Evolutionary conservation across 176 grass and related monocot genomes (phyloP).

Genomic region (Guadua angustifolia): DNA sequence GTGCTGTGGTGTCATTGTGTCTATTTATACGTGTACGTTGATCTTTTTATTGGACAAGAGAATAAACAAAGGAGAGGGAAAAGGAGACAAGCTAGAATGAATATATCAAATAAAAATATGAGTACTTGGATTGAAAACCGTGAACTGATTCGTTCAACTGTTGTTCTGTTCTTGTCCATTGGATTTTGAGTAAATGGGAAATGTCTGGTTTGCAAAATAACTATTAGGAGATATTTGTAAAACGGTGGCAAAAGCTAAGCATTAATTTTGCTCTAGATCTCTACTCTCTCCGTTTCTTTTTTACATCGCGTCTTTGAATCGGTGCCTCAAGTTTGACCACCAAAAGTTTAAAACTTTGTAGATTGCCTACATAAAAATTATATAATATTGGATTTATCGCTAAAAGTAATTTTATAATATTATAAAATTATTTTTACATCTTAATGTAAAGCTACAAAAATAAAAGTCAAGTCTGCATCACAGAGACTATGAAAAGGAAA

Average conservation of each 20-base stretch:
- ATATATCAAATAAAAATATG: neutral
- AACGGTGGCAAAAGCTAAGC: neutral
- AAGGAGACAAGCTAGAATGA: neutral
- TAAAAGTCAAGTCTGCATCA: too few species aligned
- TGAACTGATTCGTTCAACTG: neutral
- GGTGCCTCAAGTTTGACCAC: too few species aligned
- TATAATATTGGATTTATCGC: too few species aligned
- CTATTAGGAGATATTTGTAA: neutral
- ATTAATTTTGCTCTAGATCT: neutral
- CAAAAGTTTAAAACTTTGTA: too few species aligned
- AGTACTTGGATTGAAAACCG: too few species aligned
- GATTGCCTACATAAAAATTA: too few species aligned
- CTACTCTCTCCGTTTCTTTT: too few species aligned
- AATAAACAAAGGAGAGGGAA: neutral
- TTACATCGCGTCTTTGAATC: too few species aligned
- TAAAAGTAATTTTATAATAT: too few species aligned
- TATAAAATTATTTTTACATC: too few species aligned
- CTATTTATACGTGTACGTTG: slow-evolving; percentile 46
- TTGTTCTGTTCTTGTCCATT: neutral
- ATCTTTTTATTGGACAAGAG: neutral
- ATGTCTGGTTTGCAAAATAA: neutral
- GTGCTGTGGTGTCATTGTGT: neutral
- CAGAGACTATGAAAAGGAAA: too few species aligned
- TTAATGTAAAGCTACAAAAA: too few species aligned
- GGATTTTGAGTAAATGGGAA: neutral